Percentiles rank a stretch among this genome's conserved stretches.
Evolutionary conservation across 2,329 filamentous ascomycete genomes (phyloP).

Genomic region (Cordyceps javanica): DNA sequence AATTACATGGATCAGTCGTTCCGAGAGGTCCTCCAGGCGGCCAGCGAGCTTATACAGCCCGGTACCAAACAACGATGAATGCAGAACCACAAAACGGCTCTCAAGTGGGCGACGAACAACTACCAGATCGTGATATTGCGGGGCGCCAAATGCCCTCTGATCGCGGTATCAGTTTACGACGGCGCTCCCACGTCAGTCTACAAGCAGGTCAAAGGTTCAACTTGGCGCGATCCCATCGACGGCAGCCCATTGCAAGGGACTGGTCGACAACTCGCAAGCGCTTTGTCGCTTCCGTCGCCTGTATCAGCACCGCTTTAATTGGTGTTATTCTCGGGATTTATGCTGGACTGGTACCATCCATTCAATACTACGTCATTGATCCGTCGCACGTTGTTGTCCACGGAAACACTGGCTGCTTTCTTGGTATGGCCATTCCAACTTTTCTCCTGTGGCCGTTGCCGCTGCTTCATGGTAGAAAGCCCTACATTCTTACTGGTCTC

Average conservation of each 20-base stretch:
- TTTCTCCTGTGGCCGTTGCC: constrained; percentile 69
- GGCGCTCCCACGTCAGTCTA: constrained; percentile 49
- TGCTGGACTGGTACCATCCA: constrained; percentile 69
- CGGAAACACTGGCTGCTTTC: constrained; percentile 67
- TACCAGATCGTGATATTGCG: constrained; percentile 21
- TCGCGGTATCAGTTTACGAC: constrained; percentile 39
- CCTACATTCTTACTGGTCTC: constrained; percentile 65
- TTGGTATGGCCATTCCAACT: constrained; percentile 64
- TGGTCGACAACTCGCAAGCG: constrained; percentile 64
- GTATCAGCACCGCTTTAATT: constrained; percentile 65
- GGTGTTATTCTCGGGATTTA: constrained; percentile 70
- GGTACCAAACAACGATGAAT: neutral
- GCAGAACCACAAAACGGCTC: constrained; percentile 10
- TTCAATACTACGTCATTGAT: constrained; percentile 71
- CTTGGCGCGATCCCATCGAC: constrained; percentile 47
- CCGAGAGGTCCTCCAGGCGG: neutral
- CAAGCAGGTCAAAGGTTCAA: constrained; percentile 44
- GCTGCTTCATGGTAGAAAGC: constrained; percentile 68
- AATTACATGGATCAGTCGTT: neutral
- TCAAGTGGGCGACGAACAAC: constrained; percentile 18
- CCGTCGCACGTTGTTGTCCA: constrained; percentile 60
- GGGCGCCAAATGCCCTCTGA: constrained; percentile 22
- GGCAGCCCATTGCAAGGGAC: constrained; percentile 64
- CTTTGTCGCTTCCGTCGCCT: constrained; percentile 62
- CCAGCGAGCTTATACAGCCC: neutral